Evolutionary conservation across 345 rosid genomes (phyloP).

Genomic region (Populus ilicifolia): DNA sequence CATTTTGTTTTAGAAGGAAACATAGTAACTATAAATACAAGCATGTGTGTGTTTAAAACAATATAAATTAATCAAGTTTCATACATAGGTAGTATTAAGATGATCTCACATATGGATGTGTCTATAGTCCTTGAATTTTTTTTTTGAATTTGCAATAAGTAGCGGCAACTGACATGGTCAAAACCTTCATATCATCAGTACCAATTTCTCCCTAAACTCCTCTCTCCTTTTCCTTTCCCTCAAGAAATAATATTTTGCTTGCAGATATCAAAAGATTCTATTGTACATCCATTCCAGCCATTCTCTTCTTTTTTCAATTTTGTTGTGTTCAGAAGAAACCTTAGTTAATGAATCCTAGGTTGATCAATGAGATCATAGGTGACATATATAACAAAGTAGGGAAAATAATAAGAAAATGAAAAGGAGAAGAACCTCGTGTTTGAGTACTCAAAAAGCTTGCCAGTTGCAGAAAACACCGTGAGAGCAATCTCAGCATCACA

Average conservation of each 20-base stretch:
- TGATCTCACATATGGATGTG: neutral
- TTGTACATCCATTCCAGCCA: neutral
- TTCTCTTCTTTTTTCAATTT: slow-evolving; percentile 8
- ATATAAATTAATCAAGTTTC: neutral
- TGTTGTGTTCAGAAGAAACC: neutral
- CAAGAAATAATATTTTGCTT: neutral
- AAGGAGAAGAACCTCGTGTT: slow-evolving; percentile 32
- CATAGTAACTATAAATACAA: neutral
- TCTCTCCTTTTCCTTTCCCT: neutral
- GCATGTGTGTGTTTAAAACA: too few relatives aligned
- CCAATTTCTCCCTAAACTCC: neutral
- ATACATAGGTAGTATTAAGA: neutral
- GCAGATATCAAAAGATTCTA: slow-evolving; percentile 4
- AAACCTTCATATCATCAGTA: neutral
- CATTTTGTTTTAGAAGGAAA: neutral
- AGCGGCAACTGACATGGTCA: neutral
- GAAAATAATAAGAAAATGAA: neutral
- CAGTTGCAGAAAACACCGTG: slow-evolving; percentile 34
- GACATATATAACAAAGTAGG: neutral
- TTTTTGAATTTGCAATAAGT: neutral
- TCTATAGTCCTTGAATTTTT: neutral
- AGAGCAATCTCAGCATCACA: slow-evolving; percentile 46
- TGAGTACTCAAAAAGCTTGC: slow-evolving; percentile 38
- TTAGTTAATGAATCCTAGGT: neutral
- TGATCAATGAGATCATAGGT: neutral